Evolutionary conservation across 345 rosid genomes (phyloP), one percentile per base, ranked within the genome.

Genomic region (Corymbia maculata): DNA sequence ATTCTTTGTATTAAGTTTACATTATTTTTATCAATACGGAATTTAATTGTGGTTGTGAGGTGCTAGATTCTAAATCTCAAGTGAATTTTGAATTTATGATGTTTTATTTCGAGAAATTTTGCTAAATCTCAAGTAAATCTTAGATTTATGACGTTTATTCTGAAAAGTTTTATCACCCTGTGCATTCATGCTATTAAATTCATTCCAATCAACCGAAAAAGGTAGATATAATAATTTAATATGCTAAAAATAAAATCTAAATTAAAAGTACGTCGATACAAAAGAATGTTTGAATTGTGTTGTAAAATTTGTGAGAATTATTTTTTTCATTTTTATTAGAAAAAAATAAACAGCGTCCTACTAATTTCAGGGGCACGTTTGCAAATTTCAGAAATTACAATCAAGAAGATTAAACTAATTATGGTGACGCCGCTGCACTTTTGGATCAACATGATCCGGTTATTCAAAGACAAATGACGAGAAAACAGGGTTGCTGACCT

Each of bases 211-310:
- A 70, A 32, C 11, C 4, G 16, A 66, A 32, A n/a, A 7, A 66
- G 8, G 6, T 4, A 32, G 3, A 4, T 32, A 32, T 9, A 26
- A 3, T 4, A 10, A 19, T 0, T 3, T 0, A 36, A 0, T 19
- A 75, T 36, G 14, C 45, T 75, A 36, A 36, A 36, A 36, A 9
- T 19, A 42, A 75, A 17, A 42, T 42, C 28, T 8, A 19, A 42
- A 42, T 10, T 21, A 0, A 10, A 75, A 42, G 45, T 1, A 19
- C 0, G 28, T 5, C 28, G 2, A 36, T 36, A 10, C n/a, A 24
- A 9, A 12, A 9, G n/a, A 22, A 59, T 10, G 30, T 36, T 36
- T 36, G 42, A 36, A 36, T 36, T 36, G 42, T 36, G 42, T 36
- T 4, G 42, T 36, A 36, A 36, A 36, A 1, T 2, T 4, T 8